Percentiles rank a stretch among this genome's conserved stretches.
Evolutionary conservation across 2,329 filamentous ascomycete species (phyloP).

Genomic region (Fusarium illudens): DNA sequence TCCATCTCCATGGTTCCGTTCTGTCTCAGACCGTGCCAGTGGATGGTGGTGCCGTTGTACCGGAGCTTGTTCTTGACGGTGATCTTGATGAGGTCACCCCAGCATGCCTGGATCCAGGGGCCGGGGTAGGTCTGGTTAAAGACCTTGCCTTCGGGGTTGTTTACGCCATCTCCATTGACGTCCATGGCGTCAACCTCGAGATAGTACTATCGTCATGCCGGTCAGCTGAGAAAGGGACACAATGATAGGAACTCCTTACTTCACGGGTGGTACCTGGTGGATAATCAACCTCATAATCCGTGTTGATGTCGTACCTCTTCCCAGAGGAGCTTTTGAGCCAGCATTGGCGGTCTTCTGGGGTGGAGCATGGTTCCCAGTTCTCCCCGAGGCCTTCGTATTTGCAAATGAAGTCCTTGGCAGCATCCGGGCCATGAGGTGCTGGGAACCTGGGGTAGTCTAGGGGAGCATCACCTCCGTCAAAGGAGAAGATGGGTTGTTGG

Average conservation of each 20-base stretch:
- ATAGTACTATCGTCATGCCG: neutral
- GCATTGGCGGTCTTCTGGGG: neutral
- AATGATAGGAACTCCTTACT: neutral
- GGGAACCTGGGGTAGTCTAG: neutral
- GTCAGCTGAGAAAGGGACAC: neutral
- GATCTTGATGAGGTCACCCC: neutral
- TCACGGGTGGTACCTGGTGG: neutral
- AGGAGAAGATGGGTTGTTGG: neutral
- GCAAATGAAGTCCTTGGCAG: neutral
- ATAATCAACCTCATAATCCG: neutral
- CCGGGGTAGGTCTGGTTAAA: conserved; percentile 2
- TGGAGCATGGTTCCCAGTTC: neutral
- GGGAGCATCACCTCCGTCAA: neutral
- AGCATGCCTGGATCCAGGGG: conserved; percentile 5
- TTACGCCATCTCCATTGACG: neutral
- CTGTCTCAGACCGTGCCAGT: conserved; percentile 20
- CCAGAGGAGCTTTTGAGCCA: neutral
- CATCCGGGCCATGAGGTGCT: conserved; percentile 1
- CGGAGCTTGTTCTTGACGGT: neutral
- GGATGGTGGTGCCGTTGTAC: conserved; percentile 6
- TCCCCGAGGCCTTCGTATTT: neutral
- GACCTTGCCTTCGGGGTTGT: neutral
- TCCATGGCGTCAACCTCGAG: neutral
- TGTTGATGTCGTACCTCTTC: neutral
- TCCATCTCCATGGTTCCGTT: conserved; percentile 9